Base-by-base conservation (phyloP, 2,329 filamentous ascomycete species). In the Nectriaceae sp. region DNA sequence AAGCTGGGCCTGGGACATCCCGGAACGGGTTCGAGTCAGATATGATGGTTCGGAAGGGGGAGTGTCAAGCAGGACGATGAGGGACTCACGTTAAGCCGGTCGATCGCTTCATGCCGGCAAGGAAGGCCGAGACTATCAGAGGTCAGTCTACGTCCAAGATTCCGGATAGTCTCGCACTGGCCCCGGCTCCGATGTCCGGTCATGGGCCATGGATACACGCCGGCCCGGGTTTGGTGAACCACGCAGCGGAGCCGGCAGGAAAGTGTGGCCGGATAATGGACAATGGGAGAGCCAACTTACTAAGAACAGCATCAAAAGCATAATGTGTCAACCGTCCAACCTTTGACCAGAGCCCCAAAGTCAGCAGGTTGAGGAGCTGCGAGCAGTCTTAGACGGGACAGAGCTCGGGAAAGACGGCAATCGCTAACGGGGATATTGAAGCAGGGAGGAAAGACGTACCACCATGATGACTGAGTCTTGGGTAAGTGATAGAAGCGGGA, bases 91-190 rank as follows among this genome's bases (percentile, higher is more conserved):
- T 97, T 75, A 99, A 80, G 65, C 94, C 94, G 53, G 94, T 97
- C 57, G 93, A 97, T 62, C 94, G 90, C 77, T 96, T 95, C 78
- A 99, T 92, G 65, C 94, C 94, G 33, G 94, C 94, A 59, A 99
- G 85, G 70, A 97, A 93, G 55, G 94, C 90, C 65, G 94, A 99
- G 71, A 99, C 89, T 95, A 51, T 20, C 10, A n/a, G 1, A 40
- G 19, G 44, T 61, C 45, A 52, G 50, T 15, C 18, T 24, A 16
- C 4, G 10, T 21, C 2, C 19, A 4, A 13, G 5, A 5, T 5
- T 21, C 21, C 11, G n/a, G 37, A 13, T 11, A 20, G 16, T 5
- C n/a, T 10, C 10, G 37, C 8, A 18, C 13, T 8, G 16, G 20
- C 18, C 8, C n/a, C 4, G 18, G 37, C 6, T 21, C 18, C 37